Conservation (phyloP, 768 basidiomycete species). For the Mycena polygramma region DNA sequence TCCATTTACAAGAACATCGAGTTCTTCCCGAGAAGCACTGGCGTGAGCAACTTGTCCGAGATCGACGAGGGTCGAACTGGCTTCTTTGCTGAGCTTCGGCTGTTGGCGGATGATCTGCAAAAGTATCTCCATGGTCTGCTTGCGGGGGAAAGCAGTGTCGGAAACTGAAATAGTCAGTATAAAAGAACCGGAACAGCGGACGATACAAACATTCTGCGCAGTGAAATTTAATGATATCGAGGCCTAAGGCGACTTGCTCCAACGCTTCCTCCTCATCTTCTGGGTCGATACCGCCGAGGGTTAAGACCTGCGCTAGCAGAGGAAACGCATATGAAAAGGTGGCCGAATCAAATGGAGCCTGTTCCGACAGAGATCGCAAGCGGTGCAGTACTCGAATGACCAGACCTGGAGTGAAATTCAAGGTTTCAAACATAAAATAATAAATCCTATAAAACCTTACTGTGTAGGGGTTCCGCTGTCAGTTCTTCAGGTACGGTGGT, state of each 20-base stretch:
- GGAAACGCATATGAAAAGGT: constrained; percentile 89
- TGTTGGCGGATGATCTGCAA: constrained; percentile 82
- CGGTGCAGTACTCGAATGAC: constrained; percentile 89
- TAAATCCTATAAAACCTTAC: constrained; percentile 53
- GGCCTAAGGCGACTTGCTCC: constrained; percentile 80
- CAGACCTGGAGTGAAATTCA: constrained; percentile 63
- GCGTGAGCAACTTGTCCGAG: constrained; percentile 84
- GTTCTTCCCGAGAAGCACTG: constrained; percentile 74
- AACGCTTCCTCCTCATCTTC: constrained; percentile 81
- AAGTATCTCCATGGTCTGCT: constrained; percentile 75
- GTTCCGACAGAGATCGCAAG: constrained; percentile 84
- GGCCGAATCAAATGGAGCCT: constrained; percentile 84
- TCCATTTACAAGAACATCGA: constrained; percentile 74
- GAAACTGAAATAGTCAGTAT: constrained; percentile 62
- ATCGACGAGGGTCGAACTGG: constrained; percentile 83
- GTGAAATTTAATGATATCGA: constrained; percentile 80
- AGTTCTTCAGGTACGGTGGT: constrained; percentile 79
- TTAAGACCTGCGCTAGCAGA: constrained; percentile 76
- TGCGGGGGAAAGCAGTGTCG: constrained; percentile 79
- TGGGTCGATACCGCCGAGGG: constrained; percentile 74
- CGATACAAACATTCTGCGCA: constrained; percentile 75
- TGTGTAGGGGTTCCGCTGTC: constrained; percentile 75
- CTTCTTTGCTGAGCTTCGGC: constrained; percentile 86
- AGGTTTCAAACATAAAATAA: background rate
- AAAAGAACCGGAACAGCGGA: background rate